Conservation (phyloP, 805 yeast species). For the Cyberlindnera saturnus region DNA sequence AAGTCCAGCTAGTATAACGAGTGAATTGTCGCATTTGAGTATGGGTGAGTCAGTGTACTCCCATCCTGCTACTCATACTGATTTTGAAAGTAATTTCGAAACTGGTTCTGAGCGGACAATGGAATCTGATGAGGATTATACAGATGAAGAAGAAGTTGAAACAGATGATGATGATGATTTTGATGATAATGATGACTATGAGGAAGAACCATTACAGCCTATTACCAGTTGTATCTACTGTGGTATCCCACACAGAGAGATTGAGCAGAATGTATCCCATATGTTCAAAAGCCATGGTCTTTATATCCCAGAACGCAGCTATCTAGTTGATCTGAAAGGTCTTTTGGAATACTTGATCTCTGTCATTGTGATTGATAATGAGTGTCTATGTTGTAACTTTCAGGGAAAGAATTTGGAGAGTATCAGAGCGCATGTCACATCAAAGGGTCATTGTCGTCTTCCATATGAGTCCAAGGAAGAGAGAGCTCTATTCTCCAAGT, state of each 20-base stretch:
- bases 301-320: conserved; percentile 78
- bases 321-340: conserved; percentile 63
- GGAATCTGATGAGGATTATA: conserved; percentile 27
- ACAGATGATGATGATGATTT: conserved; percentile 21
- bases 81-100: conserved; percentile 31
- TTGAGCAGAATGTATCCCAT: conserved; percentile 62
- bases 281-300: conserved; percentile 80
- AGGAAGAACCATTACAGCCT: conserved; percentile 30
- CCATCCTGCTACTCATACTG: conserved; percentile 28
- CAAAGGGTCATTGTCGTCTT: conserved; percentile 81
- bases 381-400: conserved; percentile 76
- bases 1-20: conserved; percentile 49
- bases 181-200: conserved; percentile 17
- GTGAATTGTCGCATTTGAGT: conserved; percentile 52
- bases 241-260: conserved; percentile 43
- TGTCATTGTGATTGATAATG: conserved; percentile 74
- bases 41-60: conserved; percentile 39
- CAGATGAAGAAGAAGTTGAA: conserved; percentile 13
- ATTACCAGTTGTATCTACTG: conserved; percentile 52
- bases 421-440: conserved; percentile 80
- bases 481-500: conserved; percentile 66
- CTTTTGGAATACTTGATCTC: conserved; percentile 72
- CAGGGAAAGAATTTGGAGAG: conserved; percentile 83
- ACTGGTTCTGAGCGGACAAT: conserved; percentile 46
- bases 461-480: conserved; percentile 85